Evolutionary conservation across 1,139 yeast genomes (phyloP).

Genomic region (Zygoascus meyerae): DNA sequence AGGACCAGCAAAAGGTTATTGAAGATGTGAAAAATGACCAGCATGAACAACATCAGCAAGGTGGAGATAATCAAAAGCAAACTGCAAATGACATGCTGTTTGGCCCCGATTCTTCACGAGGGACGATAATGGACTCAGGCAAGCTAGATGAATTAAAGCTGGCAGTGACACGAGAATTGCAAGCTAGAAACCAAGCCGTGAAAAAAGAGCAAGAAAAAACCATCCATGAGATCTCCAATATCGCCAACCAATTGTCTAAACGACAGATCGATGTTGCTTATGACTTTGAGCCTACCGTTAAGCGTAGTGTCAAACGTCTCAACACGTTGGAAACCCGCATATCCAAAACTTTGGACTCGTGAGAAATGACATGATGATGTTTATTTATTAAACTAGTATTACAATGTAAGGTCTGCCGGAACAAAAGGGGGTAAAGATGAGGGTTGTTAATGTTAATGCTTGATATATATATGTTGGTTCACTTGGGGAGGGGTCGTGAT

Average conservation of each 20-base stretch:
- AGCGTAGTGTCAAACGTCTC: neutral
- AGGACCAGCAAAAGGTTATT: constrained; percentile 1
- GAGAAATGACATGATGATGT: neutral
- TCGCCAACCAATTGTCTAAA: constrained; percentile 4
- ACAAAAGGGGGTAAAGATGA: too few relatives aligned
- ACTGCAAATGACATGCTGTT: constrained; percentile 1
- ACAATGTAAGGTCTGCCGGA: too few relatives aligned
- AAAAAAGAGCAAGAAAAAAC: neutral
- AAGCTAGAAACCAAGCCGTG: constrained; percentile 2
- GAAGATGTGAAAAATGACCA: constrained; percentile 3
- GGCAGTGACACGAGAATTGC: constrained; percentile 10
- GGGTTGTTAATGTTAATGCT: too few relatives aligned
- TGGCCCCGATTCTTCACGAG: constrained; percentile 5
- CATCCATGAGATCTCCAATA: constrained; percentile 4
- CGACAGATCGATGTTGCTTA: constrained; percentile 3
- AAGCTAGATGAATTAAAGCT: constrained; percentile 4
- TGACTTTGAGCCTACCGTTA: neutral
- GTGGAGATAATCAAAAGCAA: neutral
- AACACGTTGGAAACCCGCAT: constrained; percentile 1
- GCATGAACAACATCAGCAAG: neutral
- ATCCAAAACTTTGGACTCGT: neutral
- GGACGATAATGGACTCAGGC: constrained; percentile 6
- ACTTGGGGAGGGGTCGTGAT: neutral
- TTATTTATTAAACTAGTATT: neutral
- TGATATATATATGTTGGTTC: too few relatives aligned